Percentiles rank a stretch among this genome's conserved stretches.
Conservation (phyloP, 495 filamentous ascomycete genomes). For the Aspergillus leporis region DNA sequence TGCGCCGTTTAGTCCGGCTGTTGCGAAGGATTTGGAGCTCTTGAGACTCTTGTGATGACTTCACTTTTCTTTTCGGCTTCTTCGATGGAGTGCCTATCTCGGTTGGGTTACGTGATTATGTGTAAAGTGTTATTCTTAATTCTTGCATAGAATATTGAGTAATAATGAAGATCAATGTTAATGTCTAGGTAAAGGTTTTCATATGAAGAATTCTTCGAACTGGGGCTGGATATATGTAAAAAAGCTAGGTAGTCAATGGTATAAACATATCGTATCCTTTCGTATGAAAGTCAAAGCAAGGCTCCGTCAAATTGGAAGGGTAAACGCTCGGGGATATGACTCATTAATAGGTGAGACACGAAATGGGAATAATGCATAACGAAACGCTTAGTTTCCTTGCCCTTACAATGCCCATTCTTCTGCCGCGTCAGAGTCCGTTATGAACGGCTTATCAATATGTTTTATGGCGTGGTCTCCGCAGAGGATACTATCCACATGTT, state of each 20-base stretch:
- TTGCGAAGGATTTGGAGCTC: conserved; percentile 47
- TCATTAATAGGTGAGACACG: neutral
- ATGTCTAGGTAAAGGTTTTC: neutral
- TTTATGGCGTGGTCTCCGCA: conserved; percentile 94
- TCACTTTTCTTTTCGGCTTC: neutral
- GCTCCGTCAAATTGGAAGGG: neutral
- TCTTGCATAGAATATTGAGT: too few species aligned
- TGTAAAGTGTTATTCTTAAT: too few species aligned
- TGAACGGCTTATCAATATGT: conserved; percentile 88
- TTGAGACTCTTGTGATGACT: conserved; percentile 31
- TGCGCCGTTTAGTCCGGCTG: conserved; percentile 41
- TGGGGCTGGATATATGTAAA: neutral
- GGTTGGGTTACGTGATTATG: neutral
- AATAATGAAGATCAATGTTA: neutral
- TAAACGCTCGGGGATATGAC: neutral
- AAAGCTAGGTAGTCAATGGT: neutral
- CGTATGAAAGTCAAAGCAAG: neutral
- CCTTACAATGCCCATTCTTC: conserved; percentile 81
- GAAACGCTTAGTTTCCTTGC: neutral
- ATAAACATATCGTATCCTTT: conserved; percentile 2
- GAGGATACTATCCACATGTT: conserved; percentile 54
- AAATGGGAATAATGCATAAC: neutral
- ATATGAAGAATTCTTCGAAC: neutral
- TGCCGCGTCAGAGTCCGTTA: conserved; percentile 64
- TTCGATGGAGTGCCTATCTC: neutral